Evolutionary conservation across 129 eudicot species (phyloP), one percentile per base, ranked within the genome.

Genomic region (Flaveria brownii): DNA sequence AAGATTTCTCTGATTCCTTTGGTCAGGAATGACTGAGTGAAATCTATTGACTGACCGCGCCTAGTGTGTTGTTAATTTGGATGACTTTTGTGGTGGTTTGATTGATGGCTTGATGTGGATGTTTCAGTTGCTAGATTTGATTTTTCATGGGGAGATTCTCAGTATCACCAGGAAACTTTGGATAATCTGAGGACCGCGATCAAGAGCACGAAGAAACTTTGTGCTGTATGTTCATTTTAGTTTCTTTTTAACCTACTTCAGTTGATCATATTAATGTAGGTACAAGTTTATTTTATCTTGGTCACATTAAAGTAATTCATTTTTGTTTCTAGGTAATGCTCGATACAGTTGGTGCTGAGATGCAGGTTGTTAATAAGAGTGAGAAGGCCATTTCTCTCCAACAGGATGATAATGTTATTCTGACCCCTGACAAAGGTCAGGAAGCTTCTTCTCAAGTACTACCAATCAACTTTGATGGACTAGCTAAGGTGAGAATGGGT

Each of bases 111-210:
- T 68, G 30, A 52, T 68, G 52, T 81, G 73, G 72, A 66, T 50
- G 45, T 80, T 25, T 80, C 86, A 94, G 99, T 94, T 49, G 99
- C 97, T 54, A 90, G 99, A 80, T 91, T 94, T 84, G 99, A 94
- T 76, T 91, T 94, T 74, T 94, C 99, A 59, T 94, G 87, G 96
- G 96, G 92, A 70, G 93, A 84, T 74, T 64, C 81, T 4, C 89
- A 80, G 20, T 89, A 81, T 81, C 99, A 94, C 80, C 99, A 94
- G 73, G 92, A 86, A 78, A 94, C 97, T 41, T 74, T 94, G 87
- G 97, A 89, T 65, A 91, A 94, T 82, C 81, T 94, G 89, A 91
- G 76, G 94, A 18, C 70, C 20, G 96, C 99, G 46, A 83, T 87
- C 71, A 94, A 85, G 85, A 84, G 85, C 82, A 88, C 93, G 22